Conservation (phyloP, 2,329 filamentous ascomycete species). For the Apiospora sp. region DNA sequence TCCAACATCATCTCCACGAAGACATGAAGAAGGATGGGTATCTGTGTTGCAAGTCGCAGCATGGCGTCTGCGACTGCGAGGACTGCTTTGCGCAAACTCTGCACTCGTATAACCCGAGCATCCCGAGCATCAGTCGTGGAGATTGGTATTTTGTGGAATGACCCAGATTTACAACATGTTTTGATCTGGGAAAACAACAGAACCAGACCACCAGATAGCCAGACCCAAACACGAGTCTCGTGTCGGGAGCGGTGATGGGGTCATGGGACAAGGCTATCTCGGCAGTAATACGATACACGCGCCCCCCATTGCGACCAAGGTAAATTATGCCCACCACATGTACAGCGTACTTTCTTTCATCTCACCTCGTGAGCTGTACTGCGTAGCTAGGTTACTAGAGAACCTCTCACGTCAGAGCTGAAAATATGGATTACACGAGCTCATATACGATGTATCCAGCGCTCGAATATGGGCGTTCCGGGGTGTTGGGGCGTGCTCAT, state of each 20-base stretch:
- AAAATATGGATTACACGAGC: neutral
- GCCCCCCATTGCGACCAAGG: neutral
- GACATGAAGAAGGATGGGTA: neutral
- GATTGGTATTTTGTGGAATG: neutral
- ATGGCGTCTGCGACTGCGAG: neutral
- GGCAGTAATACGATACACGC: neutral
- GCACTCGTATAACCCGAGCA: slow-evolving; percentile 2
- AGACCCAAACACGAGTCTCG: slow-evolving; percentile 14
- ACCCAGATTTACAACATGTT: neutral
- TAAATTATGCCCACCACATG: neutral
- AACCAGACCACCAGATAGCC: neutral
- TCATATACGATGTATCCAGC: neutral
- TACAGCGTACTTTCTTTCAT: neutral
- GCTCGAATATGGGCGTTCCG: neutral
- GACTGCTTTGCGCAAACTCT: neutral
- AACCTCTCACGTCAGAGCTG: slow-evolving; percentile 18
- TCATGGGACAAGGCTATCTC: neutral
- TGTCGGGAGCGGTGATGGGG: slow-evolving; percentile 8
- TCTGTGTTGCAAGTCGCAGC: slow-evolving; percentile 1
- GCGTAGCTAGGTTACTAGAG: neutral
- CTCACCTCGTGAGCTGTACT: neutral
- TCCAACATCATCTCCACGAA: neutral
- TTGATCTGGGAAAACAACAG: neutral
- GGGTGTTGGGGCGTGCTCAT: neutral
- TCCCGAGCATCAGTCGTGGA: slow-evolving; percentile 10